Base-by-base conservation (phyloP, 805 yeast species). In the Candida sanyiensis region DNA sequence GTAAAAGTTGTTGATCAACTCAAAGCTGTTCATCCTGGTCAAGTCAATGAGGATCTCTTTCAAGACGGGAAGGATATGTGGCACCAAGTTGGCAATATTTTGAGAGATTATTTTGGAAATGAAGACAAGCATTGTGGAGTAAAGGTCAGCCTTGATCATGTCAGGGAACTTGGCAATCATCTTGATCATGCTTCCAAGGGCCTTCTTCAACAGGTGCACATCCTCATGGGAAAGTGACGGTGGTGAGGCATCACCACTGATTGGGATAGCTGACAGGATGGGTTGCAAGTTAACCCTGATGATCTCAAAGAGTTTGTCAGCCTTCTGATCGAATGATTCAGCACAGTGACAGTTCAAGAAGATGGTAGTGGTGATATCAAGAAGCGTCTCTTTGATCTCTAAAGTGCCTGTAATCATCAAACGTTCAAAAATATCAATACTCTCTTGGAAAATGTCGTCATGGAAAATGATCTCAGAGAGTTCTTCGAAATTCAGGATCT, bases 291-390 rank as follows among this genome's bases (percentile, higher is more conserved):
- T 72, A 6, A 88, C 70, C 45, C 96, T 69, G 35, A 88, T 61
- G 19, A 89, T 64, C 54, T 90, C 97, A 57, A 90, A 86, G 31
- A 87, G 62, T 51, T 84, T 86, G 49, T 86, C 95, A 39, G 84
- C 80, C 37, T 78, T 80, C 21, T 66, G 60, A 24, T 71, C 63
- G 39, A 77, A 63, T 26, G 64, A 68, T 8, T 71, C 75, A 19
- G 17, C 13, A 2, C 62, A 58, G 2, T 57, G 44, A 4, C 46
- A 49, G 13, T 58, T 56, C 27, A 67, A 55, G 37, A 81, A 79
- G 19, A 83, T 63, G 35, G 70, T 72, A 21, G 72, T 62, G 13
- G 81, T 75, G 20, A 85, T 72, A n/a, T 75, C 77, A 21, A 78
- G 60, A 7, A 80, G 54, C 0, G 65, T 52, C 2, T 56, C 35